Base-by-base conservation (phyloP, 2,329 filamentous ascomycete species). In the Nemania serpens region DNA sequence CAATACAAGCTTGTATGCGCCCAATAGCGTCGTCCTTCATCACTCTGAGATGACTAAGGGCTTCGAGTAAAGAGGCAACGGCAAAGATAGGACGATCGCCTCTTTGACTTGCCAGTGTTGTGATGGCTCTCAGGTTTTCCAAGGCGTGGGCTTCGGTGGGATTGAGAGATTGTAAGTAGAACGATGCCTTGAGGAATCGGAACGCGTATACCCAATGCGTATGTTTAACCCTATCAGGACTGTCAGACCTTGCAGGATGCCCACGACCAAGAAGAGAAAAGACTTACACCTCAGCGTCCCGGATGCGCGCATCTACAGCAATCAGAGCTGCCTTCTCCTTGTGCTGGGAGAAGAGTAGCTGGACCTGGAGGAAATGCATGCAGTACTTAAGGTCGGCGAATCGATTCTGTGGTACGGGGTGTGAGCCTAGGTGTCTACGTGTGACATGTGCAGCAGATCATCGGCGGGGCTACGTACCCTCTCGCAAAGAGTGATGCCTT, bases 201-300 rank as follows among this genome's bases (percentile, higher is more conserved):
- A 93, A 90, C 0, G 88, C 88, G 71, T 93, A 94, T 15, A 88
- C 82, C 91, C 91, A 94, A 51, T 87, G 83, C 9, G 83, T 78
- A 67, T 90, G 88, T 70, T 88, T 86, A 69, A 86, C 55, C 37
- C 80, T 85, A 61, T 15, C 13, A 10, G 17, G 25, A 10, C 0
- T 22, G 60, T 74, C 59, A 74, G 68, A 50, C 33, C 7, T 50
- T 22, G 42, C 25, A 68, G 36, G 41, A 41, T 10, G 20, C 18
- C 42, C 29, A 18, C 17, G 22, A 50, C 29, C 49, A 58, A 34
- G 45, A 45, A 25, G n/a, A 41, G 18, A 13, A 20, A 36, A 34
- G 13, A 75, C 84, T 69, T 77, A 88, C 78, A 87, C 84, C 73
- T 89, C 84, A 33, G 87, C 87, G 69, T 92, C 88, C 0, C 82